Base-by-base conservation (phyloP, 768 basidiomycete species). In the Serendipita sp. region DNA sequence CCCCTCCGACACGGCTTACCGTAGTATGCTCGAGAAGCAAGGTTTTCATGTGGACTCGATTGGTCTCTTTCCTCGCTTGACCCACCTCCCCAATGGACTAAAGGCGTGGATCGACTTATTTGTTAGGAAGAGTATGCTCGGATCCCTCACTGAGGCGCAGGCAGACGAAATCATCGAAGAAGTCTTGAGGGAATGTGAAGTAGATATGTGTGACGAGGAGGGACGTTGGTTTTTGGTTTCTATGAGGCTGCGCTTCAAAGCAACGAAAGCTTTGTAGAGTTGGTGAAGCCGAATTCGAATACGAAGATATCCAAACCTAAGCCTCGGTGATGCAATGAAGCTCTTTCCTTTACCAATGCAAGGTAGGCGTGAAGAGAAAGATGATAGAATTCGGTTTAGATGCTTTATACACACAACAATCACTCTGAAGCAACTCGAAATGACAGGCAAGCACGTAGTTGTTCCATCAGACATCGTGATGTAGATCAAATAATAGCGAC, bases 101-200 rank as follows among this genome's bases (percentile, higher is more conserved):
- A 74, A 73, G 13, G 86, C 80, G 63, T 92, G 88, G 88, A 76
- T 90, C 15, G 72, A 78, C 13, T 76, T 86, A 0, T 93, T 92
- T 71, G 81, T 74, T 1, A 78, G 86, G 10, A 74, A 74, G 56
- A 82, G 82, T 4, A 85, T 88, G 73, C 73, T 92, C 68, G 74
- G 74, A 18, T 74, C 76, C 7, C 73, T 87, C 24, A 24, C 24
- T 24, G 24, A 24, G 24, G 24, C 24, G 24, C 24, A 24, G 24
- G 24, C 24, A 24, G 24, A 24, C 24, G 24, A 24, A 24, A 24
- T 24, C 24, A 24, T 24, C 24, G 24, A 24, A 24, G 24, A 67
- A 13, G 68, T 89, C 70, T 73, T 71, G 28, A 72, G 83, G 66
- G 74, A 81, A 69, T 81, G 81, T 68, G 72, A 71, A 46, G 72